Evolutionary conservation across 2,329 filamentous ascomycete genomes (phyloP), one percentile per base, ranked within the genome.

Genomic region (Escovopsis weberi): DNA sequence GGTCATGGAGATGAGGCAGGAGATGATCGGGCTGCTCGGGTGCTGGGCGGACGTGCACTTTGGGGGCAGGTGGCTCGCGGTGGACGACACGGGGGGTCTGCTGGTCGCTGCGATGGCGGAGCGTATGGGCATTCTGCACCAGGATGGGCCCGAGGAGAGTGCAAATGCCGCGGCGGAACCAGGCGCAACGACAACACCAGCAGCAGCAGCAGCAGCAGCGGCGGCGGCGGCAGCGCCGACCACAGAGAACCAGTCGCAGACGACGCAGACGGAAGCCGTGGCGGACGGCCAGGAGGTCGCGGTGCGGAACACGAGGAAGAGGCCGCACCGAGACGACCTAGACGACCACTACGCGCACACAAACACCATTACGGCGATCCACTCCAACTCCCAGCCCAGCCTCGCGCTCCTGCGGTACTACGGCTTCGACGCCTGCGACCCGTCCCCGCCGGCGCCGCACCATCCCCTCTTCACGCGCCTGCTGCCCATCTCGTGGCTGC

Each of bases 31-130:
- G 0, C 63, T 98, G 43, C 67, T 94, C 12, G 82, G 82, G 6
- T 91, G 85, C 57, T 95, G 87, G 85, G 84, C 80, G 0, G 94
- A 98, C 59, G 79, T 93, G 2, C 86, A 93, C 59, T 86, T 80
- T 38, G 55, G 58, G 2, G 58, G 59, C 7, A 59, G 86, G 40
- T 94, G 86, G 75, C 67, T 94, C 3, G 78, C 88, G 0, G 75
- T 94, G 1, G 88, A 95, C 54, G 88, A 95, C 45, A 91, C 86
- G 0, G 83, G 84, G 15, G 88, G 88, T 1, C 64, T 94, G 23
- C 61, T 94, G 6, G 79, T 87, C 3, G 87, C 85, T 4, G 81
- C 85, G 1, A 71, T 94, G 66, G 88, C 88, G 0, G 88, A 95
- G 63, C 75, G 84, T 47, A 89, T 94, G 82, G 85, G 84, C 1